Base-by-base conservation (phyloP, 495 filamentous ascomycete species). In the Lichenothelia convexa region DNA sequence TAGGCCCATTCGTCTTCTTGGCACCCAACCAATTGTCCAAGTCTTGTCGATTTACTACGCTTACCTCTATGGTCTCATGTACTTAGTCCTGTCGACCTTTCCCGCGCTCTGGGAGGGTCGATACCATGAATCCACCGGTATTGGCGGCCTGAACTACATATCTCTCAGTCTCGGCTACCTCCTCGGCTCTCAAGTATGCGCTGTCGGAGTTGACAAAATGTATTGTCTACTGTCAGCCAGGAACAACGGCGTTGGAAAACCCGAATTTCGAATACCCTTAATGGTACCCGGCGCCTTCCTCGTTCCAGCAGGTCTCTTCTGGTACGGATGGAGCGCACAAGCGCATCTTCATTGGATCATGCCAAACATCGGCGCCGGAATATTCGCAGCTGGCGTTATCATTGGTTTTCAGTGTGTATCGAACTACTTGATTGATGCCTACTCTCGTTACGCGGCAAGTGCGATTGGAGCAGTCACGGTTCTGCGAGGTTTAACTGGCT, bases 31-130 rank as follows among this genome's bases (percentile, higher is more conserved):
- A 13, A 66, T 63, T 44, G 56, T 61, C 13, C 39, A 45, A 16
- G 56, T 62, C 37, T 46, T 75, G 4, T 61, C 70, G 4, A 16
- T 67, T 11, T 73, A 71, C 51, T 65, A 68, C 63, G 66, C 67
- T 29, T 80, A 70, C 45, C 51, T 74, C 29, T 80, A 74, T 53
- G 76, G 75, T 0, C 49, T 78, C 15, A 71, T 73, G 61, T 81
- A 80, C 44, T 65, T 82, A 3, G 61, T 78, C 29, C 60, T 78
- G 8, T 64, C 70, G 2, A 71, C 71, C 12, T 78, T 78, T 47
- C 67, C 75, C 0, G 31, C 39, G 9, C 64, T 80, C n/a, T 80
- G 68, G 63, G 67, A 61, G 4, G 32, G 42, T 0, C 60, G 62
- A 22, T 57, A 55, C 35, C 13, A 38, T 18, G 29, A 57, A 26